Conservation (phyloP, 2,329 filamentous ascomycete species). For the Niveomyces coronatus region DNA sequence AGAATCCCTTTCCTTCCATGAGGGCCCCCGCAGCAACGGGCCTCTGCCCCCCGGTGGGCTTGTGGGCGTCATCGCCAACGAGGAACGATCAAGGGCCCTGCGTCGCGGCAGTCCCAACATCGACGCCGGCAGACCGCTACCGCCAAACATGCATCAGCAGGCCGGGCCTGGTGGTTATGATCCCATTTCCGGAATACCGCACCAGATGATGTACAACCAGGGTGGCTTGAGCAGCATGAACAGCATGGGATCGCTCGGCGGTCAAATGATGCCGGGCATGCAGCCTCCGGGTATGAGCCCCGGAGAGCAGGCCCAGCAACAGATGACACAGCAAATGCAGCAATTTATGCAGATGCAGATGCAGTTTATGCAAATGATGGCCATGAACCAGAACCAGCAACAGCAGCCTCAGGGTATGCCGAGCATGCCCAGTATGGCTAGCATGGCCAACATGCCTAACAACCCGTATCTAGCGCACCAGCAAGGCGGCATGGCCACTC, state of each 20-base stretch:
- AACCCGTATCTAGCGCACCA: slow-evolving; percentile 18
- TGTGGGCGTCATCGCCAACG: slow-evolving; percentile 77
- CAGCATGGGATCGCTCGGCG: slow-evolving; percentile 21
- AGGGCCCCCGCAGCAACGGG: slow-evolving; percentile 30
- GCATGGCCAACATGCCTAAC: slow-evolving; percentile 22
- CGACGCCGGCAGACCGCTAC: slow-evolving; percentile 35
- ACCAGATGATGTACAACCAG: slow-evolving; percentile 30
- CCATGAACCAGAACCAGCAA: slow-evolving; percentile 26
- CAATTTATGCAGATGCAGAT: slow-evolving; percentile 92
- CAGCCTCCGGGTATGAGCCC: slow-evolving; percentile 39
- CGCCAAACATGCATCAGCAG: slow-evolving; percentile 25
- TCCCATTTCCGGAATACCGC: slow-evolving; percentile 37
- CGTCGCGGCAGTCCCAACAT: slow-evolving; percentile 67
- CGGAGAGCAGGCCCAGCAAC: slow-evolving; percentile 63
- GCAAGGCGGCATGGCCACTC: slow-evolving; percentile 21
- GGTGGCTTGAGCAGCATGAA: slow-evolving; percentile 19
- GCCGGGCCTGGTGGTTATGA: slow-evolving; percentile 32
- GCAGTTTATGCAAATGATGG: slow-evolving; percentile 86
- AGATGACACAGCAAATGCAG: slow-evolving; percentile 75
- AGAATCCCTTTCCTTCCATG: slow-evolving; percentile 63
- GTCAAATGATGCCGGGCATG: slow-evolving; percentile 11
- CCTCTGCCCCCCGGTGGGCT: slow-evolving; percentile 61
- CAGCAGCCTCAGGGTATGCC: slow-evolving; percentile 21
- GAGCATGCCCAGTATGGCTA: slow-evolving; percentile 12
- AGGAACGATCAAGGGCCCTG: slow-evolving; percentile 70